These are phyloP conservation scores for Ciborinia camelliae DNA, from an alignment of 2,329 filamentous ascomycete species.

Conservation along the genomic window DNA sequence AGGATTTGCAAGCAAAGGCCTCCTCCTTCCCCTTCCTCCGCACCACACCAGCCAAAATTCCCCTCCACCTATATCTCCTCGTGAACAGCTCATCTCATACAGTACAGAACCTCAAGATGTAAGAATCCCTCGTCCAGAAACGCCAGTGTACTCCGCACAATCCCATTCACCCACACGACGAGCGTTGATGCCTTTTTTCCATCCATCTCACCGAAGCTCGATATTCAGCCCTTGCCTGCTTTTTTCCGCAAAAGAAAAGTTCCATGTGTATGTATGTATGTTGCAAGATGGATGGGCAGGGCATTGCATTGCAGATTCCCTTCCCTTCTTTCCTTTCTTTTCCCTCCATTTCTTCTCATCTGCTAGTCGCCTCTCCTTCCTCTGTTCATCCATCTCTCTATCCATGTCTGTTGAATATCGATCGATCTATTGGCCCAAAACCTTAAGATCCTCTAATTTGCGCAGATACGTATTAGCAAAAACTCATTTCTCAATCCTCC, in stretches of 20 bases:
- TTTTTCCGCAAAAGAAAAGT: too few relatives aligned
- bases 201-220: not conserved
- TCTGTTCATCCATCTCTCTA: not conserved
- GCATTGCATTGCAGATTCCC: too few relatives aligned
- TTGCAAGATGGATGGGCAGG: too few relatives aligned
- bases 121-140: conserved; percentile 14
- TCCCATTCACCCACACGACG: not conserved
- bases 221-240: not conserved
- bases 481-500: not conserved
- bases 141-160: conserved; percentile 18
- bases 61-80: not conserved
- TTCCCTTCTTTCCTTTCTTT: not conserved
- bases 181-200: too few relatives aligned
- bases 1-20: not conserved
- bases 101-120: not conserved
- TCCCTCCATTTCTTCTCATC: too few relatives aligned
- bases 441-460: conserved; percentile 42
- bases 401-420: not conserved
- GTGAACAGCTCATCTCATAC: not conserved
- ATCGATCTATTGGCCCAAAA: conserved; percentile 43
- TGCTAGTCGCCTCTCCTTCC: too few relatives aligned
- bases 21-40: not conserved
- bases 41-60: not conserved
- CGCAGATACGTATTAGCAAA: conserved; percentile 21
- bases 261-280: too few relatives aligned